Evolutionary conservation across 2,329 filamentous ascomycete species (phyloP).

Genomic region (Amauroascus verrucosus): DNA sequence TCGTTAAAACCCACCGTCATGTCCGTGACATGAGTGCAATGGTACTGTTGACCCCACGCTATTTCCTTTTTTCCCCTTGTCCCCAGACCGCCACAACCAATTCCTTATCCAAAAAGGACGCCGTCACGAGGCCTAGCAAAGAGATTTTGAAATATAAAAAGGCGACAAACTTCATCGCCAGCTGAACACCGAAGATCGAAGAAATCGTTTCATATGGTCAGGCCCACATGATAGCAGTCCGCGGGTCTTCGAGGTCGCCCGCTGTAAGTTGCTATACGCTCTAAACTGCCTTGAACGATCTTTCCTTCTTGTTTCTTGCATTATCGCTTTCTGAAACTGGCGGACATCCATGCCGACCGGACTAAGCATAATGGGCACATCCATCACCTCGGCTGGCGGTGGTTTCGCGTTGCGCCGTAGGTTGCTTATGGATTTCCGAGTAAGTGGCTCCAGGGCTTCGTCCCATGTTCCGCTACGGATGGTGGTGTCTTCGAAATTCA

Average conservation of each 20-base stretch:
- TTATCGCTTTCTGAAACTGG: slow-evolving; percentile 22
- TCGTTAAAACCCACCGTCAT: slow-evolving; percentile 1
- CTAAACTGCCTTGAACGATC: slow-evolving; percentile 12
- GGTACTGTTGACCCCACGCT: background rate
- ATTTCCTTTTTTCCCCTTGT: background rate
- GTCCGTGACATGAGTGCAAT: background rate
- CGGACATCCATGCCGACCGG: slow-evolving; percentile 19
- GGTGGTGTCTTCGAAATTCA: slow-evolving; percentile 67
- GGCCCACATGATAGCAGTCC: slow-evolving; percentile 24
- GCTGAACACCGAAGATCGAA: slow-evolving; percentile 20
- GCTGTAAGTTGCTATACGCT: slow-evolving; percentile 18
- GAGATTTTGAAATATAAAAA: background rate
- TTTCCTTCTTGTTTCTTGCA: slow-evolving; percentile 20
- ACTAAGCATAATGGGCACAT: slow-evolving; percentile 32
- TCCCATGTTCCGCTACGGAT: slow-evolving; percentile 68
- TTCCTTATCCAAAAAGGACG: background rate
- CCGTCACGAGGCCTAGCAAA: background rate
- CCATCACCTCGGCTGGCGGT: slow-evolving; percentile 26
- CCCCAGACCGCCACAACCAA: background rate
- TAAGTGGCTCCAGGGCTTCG: slow-evolving; percentile 65
- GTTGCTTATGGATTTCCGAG: slow-evolving; percentile 31
- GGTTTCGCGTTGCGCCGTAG: slow-evolving; percentile 24
- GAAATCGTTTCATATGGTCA: slow-evolving; percentile 27
- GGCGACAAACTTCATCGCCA: slow-evolving; percentile 8
- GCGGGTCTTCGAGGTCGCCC: slow-evolving; percentile 21